A percentile compares a stretch with the other conserved stretches of the same genome.
These are phyloP conservation scores for Austroboletus niveus DNA, from an alignment of 1,284 basidiomycete species.

Conservation along the genomic window DNA sequence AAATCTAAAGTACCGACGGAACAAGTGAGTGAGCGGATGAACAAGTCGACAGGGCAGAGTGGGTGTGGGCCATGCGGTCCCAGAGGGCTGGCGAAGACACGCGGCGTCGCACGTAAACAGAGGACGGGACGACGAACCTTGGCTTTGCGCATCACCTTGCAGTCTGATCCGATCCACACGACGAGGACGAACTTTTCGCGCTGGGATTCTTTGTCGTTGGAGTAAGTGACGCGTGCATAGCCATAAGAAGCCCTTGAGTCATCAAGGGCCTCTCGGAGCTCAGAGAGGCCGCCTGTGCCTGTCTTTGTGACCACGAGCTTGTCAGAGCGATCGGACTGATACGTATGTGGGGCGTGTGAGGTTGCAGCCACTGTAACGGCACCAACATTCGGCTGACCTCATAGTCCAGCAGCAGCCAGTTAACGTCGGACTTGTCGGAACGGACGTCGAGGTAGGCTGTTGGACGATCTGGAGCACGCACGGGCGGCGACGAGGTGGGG, in stretches of 20 bases:
- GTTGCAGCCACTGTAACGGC: not conserved
- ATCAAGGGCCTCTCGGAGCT: conserved; percentile 73
- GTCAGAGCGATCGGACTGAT: conserved; percentile 78
- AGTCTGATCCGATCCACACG: conserved; percentile 84
- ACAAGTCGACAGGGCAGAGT: conserved; percentile 20
- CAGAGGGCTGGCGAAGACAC: conserved; percentile 12
- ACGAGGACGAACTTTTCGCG: conserved; percentile 90
- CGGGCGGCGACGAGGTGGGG: conserved; percentile 6
- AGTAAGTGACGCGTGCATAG: conserved; percentile 80
- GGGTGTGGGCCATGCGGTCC: conserved; percentile 19
- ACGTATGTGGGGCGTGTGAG: conserved; percentile 15
- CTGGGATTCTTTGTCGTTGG: conserved; percentile 83
- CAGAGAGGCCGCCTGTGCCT: conserved; percentile 74
- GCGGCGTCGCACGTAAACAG: conserved; percentile 21
- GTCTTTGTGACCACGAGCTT: conserved; percentile 74
- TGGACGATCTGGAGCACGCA: conserved; percentile 4
- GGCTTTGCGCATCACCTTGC: conserved; percentile 88
- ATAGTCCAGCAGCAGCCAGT: conserved; percentile 87
- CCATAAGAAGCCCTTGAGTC: conserved; percentile 78
- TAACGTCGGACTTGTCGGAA: conserved; percentile 76
- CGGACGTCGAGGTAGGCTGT: conserved; percentile 86
- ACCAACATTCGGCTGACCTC: conserved; percentile 48
- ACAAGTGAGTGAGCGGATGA: conserved; percentile 17
- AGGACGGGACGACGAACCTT: conserved; percentile 54
- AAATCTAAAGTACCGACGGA: conserved; percentile 55